phyloP scores from a whole-genome alignment of 768 basidiomycete species.

The Russula dissimulans region DNA sequence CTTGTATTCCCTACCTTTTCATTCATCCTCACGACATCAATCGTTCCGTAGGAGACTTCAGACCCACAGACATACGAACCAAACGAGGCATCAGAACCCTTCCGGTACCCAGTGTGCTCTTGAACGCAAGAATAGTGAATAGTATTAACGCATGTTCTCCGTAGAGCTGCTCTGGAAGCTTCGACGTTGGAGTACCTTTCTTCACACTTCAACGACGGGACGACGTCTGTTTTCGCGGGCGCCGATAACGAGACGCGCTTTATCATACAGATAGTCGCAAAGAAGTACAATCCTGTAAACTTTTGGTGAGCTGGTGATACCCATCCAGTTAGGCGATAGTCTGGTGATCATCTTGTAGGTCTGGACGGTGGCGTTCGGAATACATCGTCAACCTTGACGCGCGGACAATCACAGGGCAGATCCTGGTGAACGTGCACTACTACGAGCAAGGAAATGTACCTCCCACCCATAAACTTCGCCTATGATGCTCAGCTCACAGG shows the following conservation, averaged over 20 bases:
- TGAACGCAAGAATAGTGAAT: neutral
- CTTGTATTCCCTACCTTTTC: neutral
- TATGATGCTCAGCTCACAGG: neutral
- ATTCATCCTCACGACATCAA: neutral
- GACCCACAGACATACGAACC: slow-evolving; percentile 57
- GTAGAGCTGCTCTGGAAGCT: slow-evolving; percentile 62
- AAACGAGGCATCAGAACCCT: slow-evolving; percentile 57
- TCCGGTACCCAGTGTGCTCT: slow-evolving; percentile 45
- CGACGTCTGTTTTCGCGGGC: slow-evolving; percentile 60
- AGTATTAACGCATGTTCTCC: neutral
- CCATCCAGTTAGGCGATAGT: neutral
- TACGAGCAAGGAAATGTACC: slow-evolving; percentile 94
- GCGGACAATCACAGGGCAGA: slow-evolving; percentile 56
- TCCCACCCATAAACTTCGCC: neutral
- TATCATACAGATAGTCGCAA: slow-evolving; percentile 80
- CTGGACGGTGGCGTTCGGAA: slow-evolving; percentile 89
- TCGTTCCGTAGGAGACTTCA: slow-evolving; percentile 54
- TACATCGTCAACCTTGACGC: slow-evolving; percentile 65
- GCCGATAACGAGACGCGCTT: slow-evolving; percentile 39
- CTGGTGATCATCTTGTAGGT: slow-evolving; percentile 40
- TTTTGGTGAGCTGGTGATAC: slow-evolving; percentile 57
- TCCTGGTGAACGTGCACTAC: slow-evolving; percentile 86
- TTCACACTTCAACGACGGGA: slow-evolving; percentile 79
- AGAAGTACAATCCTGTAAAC: slow-evolving; percentile 90
- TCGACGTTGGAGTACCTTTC: slow-evolving; percentile 57